A percentile compares a stretch with the other conserved stretches of the same genome.
These are phyloP conservation scores for Epipyxis sp. DNA, from an alignment of 108 stramenopile genomes.

Conservation along the genomic window DNA sequence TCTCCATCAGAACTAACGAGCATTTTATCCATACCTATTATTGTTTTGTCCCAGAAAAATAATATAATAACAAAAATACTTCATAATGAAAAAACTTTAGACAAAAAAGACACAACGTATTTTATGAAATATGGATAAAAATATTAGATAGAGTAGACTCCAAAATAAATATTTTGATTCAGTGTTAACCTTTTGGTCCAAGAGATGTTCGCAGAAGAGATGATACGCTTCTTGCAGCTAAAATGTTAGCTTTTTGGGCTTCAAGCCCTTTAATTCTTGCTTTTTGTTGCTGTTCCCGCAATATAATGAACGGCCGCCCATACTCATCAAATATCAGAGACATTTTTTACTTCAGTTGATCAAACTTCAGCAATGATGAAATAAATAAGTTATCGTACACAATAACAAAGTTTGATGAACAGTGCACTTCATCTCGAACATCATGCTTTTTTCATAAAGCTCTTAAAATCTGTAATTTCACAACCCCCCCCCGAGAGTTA, in stretches of 20 bases:
- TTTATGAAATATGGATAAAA: background rate
- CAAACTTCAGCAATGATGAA: too few relatives aligned
- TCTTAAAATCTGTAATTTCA: too few relatives aligned
- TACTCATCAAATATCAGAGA: constrained; percentile 85
- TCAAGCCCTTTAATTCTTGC: constrained; percentile 89
- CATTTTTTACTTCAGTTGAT: constrained; percentile 38
- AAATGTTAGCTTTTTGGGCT: constrained; percentile 89
- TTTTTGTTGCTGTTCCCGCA: constrained; percentile 97
- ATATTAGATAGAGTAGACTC: background rate
- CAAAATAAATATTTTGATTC: background rate
- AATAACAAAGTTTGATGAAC: too few relatives aligned
- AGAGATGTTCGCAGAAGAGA: constrained; percentile 87
- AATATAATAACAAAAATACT: background rate
- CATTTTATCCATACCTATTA: constrained; percentile 95
- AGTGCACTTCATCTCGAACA: too few relatives aligned
- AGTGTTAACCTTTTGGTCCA: constrained; percentile 72
- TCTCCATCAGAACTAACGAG: constrained; percentile 94
- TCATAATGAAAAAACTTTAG: background rate
- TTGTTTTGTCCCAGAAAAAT: background rate
- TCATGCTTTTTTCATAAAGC: too few relatives aligned
- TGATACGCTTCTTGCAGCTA: constrained; percentile 91
- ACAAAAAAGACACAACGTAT: background rate
- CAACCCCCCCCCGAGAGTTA: too few relatives aligned
- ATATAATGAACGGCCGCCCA: constrained; percentile 97
- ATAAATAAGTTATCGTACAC: too few relatives aligned